These are phyloP conservation scores for Cicer pinnatifidum DNA, from an alignment of 306 rosid species.

Conservation along the genomic window DNA sequence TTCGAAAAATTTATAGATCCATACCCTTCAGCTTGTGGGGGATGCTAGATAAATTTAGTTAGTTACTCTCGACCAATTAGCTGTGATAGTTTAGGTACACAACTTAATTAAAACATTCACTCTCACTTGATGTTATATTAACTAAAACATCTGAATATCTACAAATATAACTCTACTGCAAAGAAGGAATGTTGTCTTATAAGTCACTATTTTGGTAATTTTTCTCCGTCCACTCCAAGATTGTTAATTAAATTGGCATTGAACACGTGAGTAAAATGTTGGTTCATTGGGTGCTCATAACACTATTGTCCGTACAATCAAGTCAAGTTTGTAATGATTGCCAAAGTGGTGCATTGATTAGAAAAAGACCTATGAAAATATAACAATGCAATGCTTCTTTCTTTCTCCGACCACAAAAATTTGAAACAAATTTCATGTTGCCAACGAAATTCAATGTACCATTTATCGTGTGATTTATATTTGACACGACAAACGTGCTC, in stretches of 20 bases:
- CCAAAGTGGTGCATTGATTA: conserved; percentile 1
- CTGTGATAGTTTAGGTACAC: too few species aligned
- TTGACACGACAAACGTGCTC: conserved; percentile 44
- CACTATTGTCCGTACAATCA: background rate
- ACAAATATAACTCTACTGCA: too few species aligned
- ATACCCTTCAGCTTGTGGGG: too few species aligned
- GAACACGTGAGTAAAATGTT: background rate
- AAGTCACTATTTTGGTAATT: too few species aligned
- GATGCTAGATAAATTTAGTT: too few species aligned
- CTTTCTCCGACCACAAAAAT: conserved; percentile 41
- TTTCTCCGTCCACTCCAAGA: too few species aligned
- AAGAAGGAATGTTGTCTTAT: too few species aligned
- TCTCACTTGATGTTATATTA: too few species aligned
- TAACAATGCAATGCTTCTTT: conserved; percentile 4
- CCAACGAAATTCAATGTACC: background rate
- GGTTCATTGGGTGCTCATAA: background rate
- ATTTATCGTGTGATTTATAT: background rate
- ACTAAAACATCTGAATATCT: too few species aligned
- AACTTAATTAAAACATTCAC: too few species aligned
- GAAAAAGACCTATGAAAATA: background rate
- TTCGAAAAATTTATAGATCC: too few species aligned
- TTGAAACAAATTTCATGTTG: conserved; percentile 11
- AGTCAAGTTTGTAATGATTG: conserved; percentile 17
- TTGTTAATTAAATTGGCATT: background rate
- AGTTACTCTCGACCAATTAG: too few species aligned